Base-by-base conservation (phyloP, 1,284 basidiomycete genomes). In the Melampsora occidentalis region DNA sequence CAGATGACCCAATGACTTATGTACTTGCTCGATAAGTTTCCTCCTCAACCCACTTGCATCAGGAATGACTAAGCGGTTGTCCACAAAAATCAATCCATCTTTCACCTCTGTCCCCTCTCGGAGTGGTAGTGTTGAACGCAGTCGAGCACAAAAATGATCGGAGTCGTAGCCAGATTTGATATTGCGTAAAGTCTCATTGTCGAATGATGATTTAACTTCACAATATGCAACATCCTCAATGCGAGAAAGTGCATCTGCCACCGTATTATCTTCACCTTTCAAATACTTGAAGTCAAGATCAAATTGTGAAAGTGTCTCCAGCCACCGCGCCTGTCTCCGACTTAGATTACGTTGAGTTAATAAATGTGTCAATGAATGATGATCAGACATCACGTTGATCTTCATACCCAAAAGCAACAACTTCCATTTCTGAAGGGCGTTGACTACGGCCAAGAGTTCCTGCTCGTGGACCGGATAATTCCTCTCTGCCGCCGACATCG, bases 1-100 rank as follows among this genome's bases (percentile, higher is more conserved):
- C 70, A 85, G 84, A 73, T 86, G 85, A 0, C 85, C 83, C 0
- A 82, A 81, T 0, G 81, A 72, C 51, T 83, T 79, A 66, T 83
- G 83, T 0, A 82, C 81, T 2, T 83, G 71, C 0, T 71, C 77
- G 62, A 80, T 82, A 0, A 84, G 71, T 18, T 68, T 49, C 48
- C 82, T 79, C 5, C 81, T 77, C 1, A 84, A 7, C 1, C 71
- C 51, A 0, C 35, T 42, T 5, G 39, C 53, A 0, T 72, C 65
- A 0, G 84, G 85, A 5, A 86, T 82, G 4, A 85, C 77, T 0
- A 85, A 77, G 0, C 81, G 69, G 1, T 72, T 46, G 1, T 80
- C 81, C 18, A 84, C 72, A 71, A 80, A 85, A 48, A 84, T 79
- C 0, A 86, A 78, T 0, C 80, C 80, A 28, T 82, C 70, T 1